Percentiles rank a stretch among this genome's conserved stretches.
phyloP scores from a whole-genome alignment of 2,329 filamentous ascomycete species.

The Aspergillus pseudotamarii region DNA sequence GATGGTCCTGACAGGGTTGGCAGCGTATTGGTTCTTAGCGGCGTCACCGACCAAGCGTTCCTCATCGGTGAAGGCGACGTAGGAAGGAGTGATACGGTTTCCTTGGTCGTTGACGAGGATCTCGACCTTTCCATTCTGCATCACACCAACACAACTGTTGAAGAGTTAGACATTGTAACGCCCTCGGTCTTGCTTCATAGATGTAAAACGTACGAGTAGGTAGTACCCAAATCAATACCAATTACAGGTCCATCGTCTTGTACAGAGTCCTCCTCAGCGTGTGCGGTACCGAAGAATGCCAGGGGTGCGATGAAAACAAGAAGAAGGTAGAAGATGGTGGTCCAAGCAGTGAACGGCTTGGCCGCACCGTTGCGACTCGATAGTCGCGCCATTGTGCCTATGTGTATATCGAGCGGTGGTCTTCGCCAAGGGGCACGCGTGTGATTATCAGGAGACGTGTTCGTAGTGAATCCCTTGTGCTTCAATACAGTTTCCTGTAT shows the following conservation, averaged over 20 bases:
- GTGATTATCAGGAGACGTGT: background rate
- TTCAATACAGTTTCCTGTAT: background rate
- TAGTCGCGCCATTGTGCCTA: conserved; percentile 58
- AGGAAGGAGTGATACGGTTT: conserved; percentile 94
- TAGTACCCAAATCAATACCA: conserved; percentile 94
- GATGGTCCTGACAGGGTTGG: conserved; percentile 75
- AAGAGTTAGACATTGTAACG: conserved; percentile 18
- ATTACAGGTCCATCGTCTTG: conserved; percentile 82
- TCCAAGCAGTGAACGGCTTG: conserved; percentile 76
- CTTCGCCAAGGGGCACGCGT: conserved; percentile 17
- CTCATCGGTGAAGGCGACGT: conserved; percentile 95
- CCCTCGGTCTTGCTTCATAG: background rate
- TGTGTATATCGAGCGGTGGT: conserved; percentile 19
- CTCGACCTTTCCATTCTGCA: conserved; percentile 93
- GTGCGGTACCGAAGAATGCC: conserved; percentile 75
- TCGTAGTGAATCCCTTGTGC: background rate
- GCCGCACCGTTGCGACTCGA: conserved; percentile 62
- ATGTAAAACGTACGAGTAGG: conserved; percentile 56
- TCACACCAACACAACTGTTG: conserved; percentile 87
- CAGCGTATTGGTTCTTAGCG: conserved; percentile 90
- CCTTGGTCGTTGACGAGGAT: conserved; percentile 96
- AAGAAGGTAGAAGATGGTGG: conserved; percentile 86
- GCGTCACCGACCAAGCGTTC: conserved; percentile 97
- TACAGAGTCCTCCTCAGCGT: conserved; percentile 72
- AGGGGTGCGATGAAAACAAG: conserved; percentile 84